Conservation (phyloP, 768 basidiomycete genomes). For the Coprinopsis sp. region DNA sequence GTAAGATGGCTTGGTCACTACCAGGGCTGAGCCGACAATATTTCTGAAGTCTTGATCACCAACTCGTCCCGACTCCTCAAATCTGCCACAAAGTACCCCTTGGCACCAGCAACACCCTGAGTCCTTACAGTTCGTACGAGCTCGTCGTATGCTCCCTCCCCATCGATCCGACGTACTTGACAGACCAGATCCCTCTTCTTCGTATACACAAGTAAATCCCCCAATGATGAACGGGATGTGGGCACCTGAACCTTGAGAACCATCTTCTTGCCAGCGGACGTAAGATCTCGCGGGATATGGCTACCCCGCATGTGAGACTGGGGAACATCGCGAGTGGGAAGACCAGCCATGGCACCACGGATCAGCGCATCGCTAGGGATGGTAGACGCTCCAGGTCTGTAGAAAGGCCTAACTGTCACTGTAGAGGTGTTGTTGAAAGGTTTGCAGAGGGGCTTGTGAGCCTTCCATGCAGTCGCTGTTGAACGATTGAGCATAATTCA, state of each 20-base stretch:
- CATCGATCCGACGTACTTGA: slow-evolving; percentile 28
- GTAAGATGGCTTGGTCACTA: too few species aligned
- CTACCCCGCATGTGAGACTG: background rate
- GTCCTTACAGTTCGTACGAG: slow-evolving; percentile 33
- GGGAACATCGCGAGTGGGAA: slow-evolving; percentile 2
- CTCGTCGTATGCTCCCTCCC: slow-evolving; percentile 34
- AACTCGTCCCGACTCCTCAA: slow-evolving; percentile 42
- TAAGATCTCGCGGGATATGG: slow-evolving; percentile 19
- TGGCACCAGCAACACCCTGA: slow-evolving; percentile 39
- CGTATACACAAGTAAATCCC: slow-evolving; percentile 38
- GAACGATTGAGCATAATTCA: background rate
- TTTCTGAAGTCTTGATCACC: slow-evolving; percentile 46
- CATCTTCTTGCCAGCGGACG: slow-evolving; percentile 31
- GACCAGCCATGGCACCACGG: background rate
- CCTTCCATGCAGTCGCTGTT: slow-evolving; percentile 42
- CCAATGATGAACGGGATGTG: background rate
- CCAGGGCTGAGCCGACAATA: slow-evolving; percentile 49
- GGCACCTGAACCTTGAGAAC: slow-evolving; percentile 55
- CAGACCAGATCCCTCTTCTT: slow-evolving; percentile 53
- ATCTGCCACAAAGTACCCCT: slow-evolving; percentile 55
- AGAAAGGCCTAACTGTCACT: slow-evolving; percentile 43
- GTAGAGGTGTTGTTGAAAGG: slow-evolving; percentile 40
- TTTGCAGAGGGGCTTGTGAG: slow-evolving; percentile 43
- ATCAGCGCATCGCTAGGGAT: background rate
- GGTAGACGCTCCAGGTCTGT: slow-evolving; percentile 13